Evolutionary conservation across 768 basidiomycete genomes (phyloP), one percentile per base, ranked within the genome.

Genomic region (Leccinum aurantiacum): DNA sequence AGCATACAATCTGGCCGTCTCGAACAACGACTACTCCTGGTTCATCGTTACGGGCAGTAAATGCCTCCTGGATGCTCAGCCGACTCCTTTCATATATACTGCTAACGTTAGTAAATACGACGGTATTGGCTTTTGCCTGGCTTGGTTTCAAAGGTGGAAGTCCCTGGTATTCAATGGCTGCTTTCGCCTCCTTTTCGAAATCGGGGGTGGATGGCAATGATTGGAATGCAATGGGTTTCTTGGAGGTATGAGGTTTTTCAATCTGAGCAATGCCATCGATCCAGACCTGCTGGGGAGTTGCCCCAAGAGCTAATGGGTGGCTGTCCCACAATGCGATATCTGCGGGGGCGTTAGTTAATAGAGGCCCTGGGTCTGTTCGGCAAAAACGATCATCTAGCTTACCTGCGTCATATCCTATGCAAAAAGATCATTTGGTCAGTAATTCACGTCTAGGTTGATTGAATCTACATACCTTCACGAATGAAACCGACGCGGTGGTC

Each of bases 241-340:
- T 51, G 41, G 79, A 69, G 17, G 81, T 70, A 63, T 78, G 69
- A 3, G 86, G 80, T 3, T 73, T 67, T 49, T 76, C 67, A 2
- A 89, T 65, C 66, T 95, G 93, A 1, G 88, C 69, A 53, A 94
- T 88, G 3, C 93, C 93, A 66, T 95, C 93, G 60, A 94, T 91
- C 74, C 82, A 92, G 9, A 91, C 90, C 76, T 93, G 91, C 53
- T 80, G 79, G 4, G 91, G 91, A 0, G 90, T 86, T 22, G 91
- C 90, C 22, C 90, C 90, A 11, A 94, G 77, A 1, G 84, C 77
- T 15, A 95, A 79, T 1, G 92, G 92, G 72, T 92, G 90, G 38
- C 82, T 84, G 65, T 89, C 88, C 87, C 88, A 89, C 2, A 91
- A 67, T 14, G 92, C 86, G 53, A 91, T 49, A 74, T 93, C 88